Evolutionary conservation across 139 green algal genomes (phyloP).

Genomic region (Coelastrella sp.): DNA sequence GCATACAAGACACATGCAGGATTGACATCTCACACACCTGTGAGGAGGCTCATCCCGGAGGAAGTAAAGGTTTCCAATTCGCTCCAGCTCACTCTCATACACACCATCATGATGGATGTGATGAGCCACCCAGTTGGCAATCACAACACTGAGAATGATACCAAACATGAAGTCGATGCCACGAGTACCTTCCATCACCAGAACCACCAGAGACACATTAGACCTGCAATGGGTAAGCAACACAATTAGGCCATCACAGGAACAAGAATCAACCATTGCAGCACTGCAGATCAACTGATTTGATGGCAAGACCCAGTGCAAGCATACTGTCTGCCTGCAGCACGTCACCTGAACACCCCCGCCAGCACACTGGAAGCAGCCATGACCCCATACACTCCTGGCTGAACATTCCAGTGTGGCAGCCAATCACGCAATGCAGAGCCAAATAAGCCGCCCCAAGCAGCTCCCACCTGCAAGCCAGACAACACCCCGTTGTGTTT

Average conservation of each 20-base stretch:
- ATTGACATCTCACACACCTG: slow-evolving; percentile 28
- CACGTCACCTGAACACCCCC: slow-evolving; percentile 80
- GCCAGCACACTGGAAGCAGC: slow-evolving; percentile 84
- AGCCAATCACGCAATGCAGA: slow-evolving; percentile 70
- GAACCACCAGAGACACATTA: slow-evolving; percentile 90
- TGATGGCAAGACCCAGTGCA: too few species aligned
- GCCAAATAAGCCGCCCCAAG: slow-evolving; percentile 78
- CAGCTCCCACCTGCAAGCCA: slow-evolving; percentile 63
- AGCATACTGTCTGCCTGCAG: not conserved
- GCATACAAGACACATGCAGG: not conserved
- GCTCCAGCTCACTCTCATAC: slow-evolving; percentile 92
- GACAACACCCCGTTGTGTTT: too few species aligned
- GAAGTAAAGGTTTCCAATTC: slow-evolving; percentile 83
- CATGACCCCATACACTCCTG: slow-evolving; percentile 86
- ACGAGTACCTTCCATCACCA: slow-evolving; percentile 89
- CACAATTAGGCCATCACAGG: not conserved
- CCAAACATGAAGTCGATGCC: slow-evolving; percentile 88
- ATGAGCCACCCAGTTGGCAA: slow-evolving; percentile 87
- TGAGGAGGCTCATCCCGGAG: slow-evolving; percentile 80
- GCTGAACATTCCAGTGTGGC: slow-evolving; percentile 70
- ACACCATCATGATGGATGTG: slow-evolving; percentile 84
- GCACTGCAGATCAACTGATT: not conserved
- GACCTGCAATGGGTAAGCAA: slow-evolving; percentile 49
- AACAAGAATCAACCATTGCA: not conserved
- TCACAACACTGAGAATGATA: slow-evolving; percentile 87